A percentile compares a stretch with the other conserved stretches of the same genome.
phyloP scores from a whole-genome alignment of 768 basidiomycete species.

The Suillus lakei region DNA sequence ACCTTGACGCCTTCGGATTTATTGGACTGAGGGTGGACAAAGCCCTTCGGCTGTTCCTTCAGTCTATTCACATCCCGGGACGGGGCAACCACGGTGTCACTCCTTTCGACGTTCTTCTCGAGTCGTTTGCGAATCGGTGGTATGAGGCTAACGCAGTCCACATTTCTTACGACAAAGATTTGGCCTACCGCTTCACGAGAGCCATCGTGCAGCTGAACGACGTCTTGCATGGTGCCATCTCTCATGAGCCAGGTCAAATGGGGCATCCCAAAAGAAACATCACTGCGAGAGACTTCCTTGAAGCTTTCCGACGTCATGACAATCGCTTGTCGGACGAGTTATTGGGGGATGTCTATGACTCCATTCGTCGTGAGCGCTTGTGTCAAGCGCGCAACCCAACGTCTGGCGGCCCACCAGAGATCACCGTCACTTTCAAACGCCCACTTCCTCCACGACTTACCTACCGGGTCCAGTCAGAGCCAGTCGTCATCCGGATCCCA shows the following conservation, averaged over 20 bases:
- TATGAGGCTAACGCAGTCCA: constrained; percentile 84
- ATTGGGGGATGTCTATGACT: constrained; percentile 78
- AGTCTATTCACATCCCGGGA: constrained; percentile 72
- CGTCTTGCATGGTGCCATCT: constrained; percentile 76
- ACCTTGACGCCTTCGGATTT: constrained; percentile 88
- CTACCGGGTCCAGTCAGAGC: constrained; percentile 87
- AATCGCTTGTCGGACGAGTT: constrained; percentile 75
- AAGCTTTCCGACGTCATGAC: constrained; percentile 83
- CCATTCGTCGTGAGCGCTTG: constrained; percentile 73
- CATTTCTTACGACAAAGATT: constrained; percentile 82
- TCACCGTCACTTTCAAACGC: constrained; percentile 72
- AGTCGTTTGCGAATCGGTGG: constrained; percentile 88
- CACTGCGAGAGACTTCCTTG: constrained; percentile 77
- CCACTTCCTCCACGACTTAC: constrained; percentile 79
- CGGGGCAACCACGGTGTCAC: constrained; percentile 36
- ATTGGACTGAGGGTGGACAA: constrained; percentile 83
- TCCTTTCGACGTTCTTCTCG: constrained; percentile 65
- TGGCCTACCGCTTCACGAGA: constrained; percentile 75
- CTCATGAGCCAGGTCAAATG: constrained; percentile 61
- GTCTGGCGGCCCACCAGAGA: constrained; percentile 47
- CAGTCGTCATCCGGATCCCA: constrained; percentile 85
- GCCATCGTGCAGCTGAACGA: constrained; percentile 91
- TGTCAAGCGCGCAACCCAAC: constrained; percentile 66
- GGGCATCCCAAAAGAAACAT: constrained; percentile 62
- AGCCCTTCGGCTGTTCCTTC: constrained; percentile 87